Evolutionary conservation across 331 rosid species (phyloP).

Genomic region (Quercus lobata): DNA sequence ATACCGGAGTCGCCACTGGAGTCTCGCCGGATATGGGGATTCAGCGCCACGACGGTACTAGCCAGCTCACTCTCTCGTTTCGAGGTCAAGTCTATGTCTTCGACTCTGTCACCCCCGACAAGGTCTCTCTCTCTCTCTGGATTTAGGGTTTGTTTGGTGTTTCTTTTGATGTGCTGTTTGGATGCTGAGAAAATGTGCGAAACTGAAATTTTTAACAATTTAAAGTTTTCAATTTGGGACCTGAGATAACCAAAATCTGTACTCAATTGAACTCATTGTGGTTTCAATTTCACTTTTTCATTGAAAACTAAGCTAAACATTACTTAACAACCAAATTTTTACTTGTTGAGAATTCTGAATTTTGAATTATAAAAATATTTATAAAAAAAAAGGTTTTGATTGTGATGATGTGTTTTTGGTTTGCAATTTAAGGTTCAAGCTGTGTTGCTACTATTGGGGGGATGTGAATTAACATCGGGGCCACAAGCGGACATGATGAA

Average conservation of each 20-base stretch:
- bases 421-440: conserved; percentile 73
- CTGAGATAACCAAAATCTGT: neutral
- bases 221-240: neutral
- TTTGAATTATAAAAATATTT: no score
- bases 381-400: neutral
- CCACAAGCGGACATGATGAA: conserved; percentile 45
- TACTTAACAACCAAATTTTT: neutral
- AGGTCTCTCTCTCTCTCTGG: conserved; percentile 32
- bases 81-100: conserved; percentile 91
- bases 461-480: conserved; percentile 58
- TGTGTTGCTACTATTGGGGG: conserved; percentile 77
- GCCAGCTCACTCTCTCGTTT: conserved; percentile 88
- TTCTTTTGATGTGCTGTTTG: neutral
- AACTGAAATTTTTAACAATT: neutral
- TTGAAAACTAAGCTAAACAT: neutral
- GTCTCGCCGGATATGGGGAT: conserved; percentile 33
- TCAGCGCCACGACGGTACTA: conserved; percentile 50
- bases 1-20: conserved; percentile 22
- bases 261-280: neutral
- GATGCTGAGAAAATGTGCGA: neutral
- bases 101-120: conserved; percentile 81
- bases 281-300: neutral
- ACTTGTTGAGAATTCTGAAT: neutral
- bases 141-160: conserved; percentile 17
- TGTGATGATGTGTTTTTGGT: neutral